Evolutionary conservation across 805 yeast species (phyloP).

Genomic region (Candida insectalens): DNA sequence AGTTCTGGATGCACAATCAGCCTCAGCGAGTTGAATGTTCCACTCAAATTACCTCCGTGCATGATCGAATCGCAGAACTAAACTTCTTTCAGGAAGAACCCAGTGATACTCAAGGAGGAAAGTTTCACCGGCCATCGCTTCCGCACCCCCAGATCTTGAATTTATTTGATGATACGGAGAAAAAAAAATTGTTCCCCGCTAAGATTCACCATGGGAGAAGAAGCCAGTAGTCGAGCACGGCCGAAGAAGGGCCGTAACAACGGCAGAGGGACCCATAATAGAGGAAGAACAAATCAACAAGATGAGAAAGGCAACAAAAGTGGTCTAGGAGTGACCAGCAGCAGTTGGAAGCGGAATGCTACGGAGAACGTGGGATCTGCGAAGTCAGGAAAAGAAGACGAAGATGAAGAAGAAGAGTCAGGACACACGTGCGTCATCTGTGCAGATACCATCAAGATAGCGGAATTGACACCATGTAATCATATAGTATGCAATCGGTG

Average conservation of each 20-base stretch:
- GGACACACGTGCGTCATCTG: conserved; percentile 62
- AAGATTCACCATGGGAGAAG: too few relatives aligned
- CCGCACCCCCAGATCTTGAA: too few relatives aligned
- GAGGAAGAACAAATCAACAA: too few relatives aligned
- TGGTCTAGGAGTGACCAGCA: too few relatives aligned
- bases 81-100: too few relatives aligned
- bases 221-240: background rate
- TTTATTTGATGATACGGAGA: too few relatives aligned
- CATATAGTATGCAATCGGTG: conserved; percentile 81
- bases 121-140: too few relatives aligned
- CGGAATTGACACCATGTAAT: conserved; percentile 73
- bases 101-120: too few relatives aligned
- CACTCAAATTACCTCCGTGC: conserved; percentile 50
- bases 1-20: conserved; percentile 55
- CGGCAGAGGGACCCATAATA: too few relatives aligned
- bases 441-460: conserved; percentile 56
- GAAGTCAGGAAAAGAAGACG: background rate
- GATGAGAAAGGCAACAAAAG: too few relatives aligned
- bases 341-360: conserved; percentile 7
- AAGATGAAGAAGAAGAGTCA: conserved; percentile 1
- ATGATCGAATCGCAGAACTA: conserved; percentile 2
- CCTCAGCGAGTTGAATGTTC: conserved; percentile 58
- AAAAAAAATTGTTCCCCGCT: too few relatives aligned
- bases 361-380: background rate
- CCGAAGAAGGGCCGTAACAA: conserved; percentile 1